Percentiles rank a stretch among this genome's conserved stretches.
Evolutionary conservation across 2,329 filamentous ascomycete genomes (phyloP).

Genomic region (Aspergillus ochraceoroseus): DNA sequence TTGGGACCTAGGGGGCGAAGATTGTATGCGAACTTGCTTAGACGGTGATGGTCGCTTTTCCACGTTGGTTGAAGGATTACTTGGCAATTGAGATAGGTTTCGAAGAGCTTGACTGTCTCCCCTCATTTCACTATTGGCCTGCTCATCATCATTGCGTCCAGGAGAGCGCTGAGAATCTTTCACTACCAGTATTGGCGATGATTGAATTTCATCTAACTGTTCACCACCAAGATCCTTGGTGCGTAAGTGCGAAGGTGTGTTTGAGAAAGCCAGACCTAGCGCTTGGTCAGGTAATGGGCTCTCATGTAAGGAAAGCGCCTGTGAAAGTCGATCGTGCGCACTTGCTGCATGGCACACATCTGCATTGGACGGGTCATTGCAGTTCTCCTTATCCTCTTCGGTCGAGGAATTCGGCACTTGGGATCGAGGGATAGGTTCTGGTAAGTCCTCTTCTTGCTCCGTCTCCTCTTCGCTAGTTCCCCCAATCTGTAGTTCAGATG

Average conservation of each 20-base stretch:
- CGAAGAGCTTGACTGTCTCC: slow-evolving; percentile 1
- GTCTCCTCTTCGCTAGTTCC: slow-evolving; percentile 44
- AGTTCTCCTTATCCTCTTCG: slow-evolving; percentile 49
- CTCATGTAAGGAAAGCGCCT: slow-evolving; percentile 31
- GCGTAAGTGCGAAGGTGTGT: slow-evolving; percentile 1
- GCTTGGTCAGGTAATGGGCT: slow-evolving; percentile 16
- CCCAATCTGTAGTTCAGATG: slow-evolving; percentile 21
- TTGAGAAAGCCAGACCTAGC: slow-evolving; percentile 5
- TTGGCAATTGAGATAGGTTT: slow-evolving; percentile 7
- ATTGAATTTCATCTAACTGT: slow-evolving; percentile 14
- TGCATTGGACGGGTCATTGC: slow-evolving; percentile 28
- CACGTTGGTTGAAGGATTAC: slow-evolving; percentile 15
- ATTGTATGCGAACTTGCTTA: slow-evolving; percentile 17
- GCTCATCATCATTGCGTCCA: slow-evolving; percentile 11
- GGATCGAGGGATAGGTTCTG: slow-evolving; percentile 26
- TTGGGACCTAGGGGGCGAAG: slow-evolving; percentile 25
- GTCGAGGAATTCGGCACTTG: slow-evolving; percentile 29
- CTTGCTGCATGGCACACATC: slow-evolving; percentile 29
- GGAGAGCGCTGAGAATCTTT: slow-evolving; percentile 39
- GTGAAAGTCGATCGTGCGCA: slow-evolving; percentile 39
- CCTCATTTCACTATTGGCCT: background rate
- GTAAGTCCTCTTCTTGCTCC: slow-evolving; percentile 43
- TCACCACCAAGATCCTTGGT: slow-evolving; percentile 11
- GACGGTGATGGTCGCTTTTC: slow-evolving; percentile 18
- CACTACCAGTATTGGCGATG: slow-evolving; percentile 34